Percentiles rank a stretch among this genome's conserved stretches.
Conservation (phyloP, 2,329 filamentous ascomycete species). For the Leptographium wingfieldii region DNA sequence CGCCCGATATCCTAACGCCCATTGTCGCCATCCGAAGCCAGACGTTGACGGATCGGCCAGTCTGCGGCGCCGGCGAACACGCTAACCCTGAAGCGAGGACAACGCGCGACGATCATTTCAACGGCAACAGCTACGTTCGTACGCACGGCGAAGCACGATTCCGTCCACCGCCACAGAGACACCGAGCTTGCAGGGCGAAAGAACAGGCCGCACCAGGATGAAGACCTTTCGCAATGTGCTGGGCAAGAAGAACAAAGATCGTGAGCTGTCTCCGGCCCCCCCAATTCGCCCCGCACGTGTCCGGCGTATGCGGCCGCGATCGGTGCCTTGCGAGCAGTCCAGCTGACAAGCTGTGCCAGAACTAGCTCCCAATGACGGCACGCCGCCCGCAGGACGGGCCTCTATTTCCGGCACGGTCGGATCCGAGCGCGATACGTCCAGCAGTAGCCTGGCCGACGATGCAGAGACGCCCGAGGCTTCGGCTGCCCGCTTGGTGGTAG, state of each 20-base stretch:
- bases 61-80: neutral
- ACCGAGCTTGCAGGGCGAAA: neutral
- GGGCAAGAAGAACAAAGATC: slow-evolving; percentile 2
- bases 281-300: neutral
- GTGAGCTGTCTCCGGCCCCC: neutral
- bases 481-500: slow-evolving; percentile 10
- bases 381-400: neutral
- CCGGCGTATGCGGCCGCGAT: neutral
- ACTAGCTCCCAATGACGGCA: neutral
- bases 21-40: neutral
- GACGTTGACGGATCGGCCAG: neutral
- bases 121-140: neutral
- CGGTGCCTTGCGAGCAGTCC: neutral
- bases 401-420: neutral
- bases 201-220: slow-evolving; percentile 1
- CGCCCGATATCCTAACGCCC: neutral
- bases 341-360: neutral
- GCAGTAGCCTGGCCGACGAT: neutral
- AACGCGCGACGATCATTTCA: neutral
- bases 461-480: slow-evolving; percentile 8
- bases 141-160: neutral
- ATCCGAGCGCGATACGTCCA: neutral
- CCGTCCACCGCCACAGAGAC: neutral
- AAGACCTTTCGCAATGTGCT: slow-evolving; percentile 10
- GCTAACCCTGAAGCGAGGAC: neutral